phyloP scores from a whole-genome alignment of 345 rosid species.

The Brassica carinata region DNA sequence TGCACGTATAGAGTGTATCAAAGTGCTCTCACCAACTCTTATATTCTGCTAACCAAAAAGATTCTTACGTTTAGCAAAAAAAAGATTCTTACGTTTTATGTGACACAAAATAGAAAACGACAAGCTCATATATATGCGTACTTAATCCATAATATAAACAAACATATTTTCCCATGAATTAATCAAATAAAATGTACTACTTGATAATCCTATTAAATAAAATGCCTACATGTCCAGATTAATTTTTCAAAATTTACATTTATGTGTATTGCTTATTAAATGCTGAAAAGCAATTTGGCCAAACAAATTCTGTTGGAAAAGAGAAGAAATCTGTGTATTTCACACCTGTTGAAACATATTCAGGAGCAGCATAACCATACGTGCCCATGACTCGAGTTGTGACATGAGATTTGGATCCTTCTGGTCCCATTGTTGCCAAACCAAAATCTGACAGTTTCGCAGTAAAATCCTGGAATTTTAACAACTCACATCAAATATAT shows the following conservation, averaged over 20 bases:
- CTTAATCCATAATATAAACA: constrained; percentile 15
- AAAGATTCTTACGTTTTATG: background rate
- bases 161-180: background rate
- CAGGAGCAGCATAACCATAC: constrained; percentile 94
- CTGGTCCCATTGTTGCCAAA: constrained; percentile 93
- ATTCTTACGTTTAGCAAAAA: too few species aligned
- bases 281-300: background rate
- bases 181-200: background rate
- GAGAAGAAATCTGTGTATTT: background rate
- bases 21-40: constrained; percentile 34
- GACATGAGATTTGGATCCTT: constrained; percentile 90
- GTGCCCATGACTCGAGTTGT: constrained; percentile 98
- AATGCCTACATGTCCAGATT: background rate
- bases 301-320: background rate
- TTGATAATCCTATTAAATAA: background rate
- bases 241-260: background rate
- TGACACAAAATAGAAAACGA: constrained; percentile 28
- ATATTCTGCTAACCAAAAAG: constrained; percentile 9
- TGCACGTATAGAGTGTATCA: background rate
- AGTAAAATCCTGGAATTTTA: constrained; percentile 67
- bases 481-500: background rate
- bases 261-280: background rate
- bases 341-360: constrained; percentile 84
- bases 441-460: constrained; percentile 92
- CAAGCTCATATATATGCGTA: constrained; percentile 17